Evolutionary conservation across 345 rosid genomes (phyloP).

Genomic region (Crucihimalaya himalaica): DNA sequence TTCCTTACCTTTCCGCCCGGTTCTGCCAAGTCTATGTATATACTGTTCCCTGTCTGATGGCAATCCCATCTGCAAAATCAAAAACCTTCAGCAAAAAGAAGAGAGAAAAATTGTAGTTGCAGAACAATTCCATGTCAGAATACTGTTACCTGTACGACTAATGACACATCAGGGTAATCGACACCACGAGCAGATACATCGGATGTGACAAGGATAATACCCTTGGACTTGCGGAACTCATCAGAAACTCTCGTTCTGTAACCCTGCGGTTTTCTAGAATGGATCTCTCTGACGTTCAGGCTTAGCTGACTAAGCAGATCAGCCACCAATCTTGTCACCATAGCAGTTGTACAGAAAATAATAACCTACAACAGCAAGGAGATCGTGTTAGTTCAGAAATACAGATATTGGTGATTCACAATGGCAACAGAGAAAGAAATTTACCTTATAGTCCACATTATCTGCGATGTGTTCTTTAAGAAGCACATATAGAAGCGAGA

Average conservation of each 20-base stretch:
- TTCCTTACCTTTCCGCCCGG: constrained; percentile 97
- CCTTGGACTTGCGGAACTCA: constrained; percentile 94
- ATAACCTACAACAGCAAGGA: constrained; percentile 57
- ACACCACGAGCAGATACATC: constrained; percentile 99
- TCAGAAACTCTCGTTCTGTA: constrained; percentile 93
- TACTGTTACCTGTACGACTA: constrained; percentile 79
- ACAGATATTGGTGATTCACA: not conserved
- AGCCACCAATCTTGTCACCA: constrained; percentile 87
- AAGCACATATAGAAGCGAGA: constrained; percentile 66
- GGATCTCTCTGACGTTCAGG: constrained; percentile 90
- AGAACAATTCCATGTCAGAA: not conserved
- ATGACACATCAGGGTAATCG: constrained; percentile 97
- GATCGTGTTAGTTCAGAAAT: not conserved
- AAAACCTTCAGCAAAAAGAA: constrained; percentile 7
- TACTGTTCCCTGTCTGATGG: constrained; percentile 93
- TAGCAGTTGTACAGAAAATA: constrained; percentile 96
- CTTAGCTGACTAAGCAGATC: constrained; percentile 70
- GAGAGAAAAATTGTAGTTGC: not conserved
- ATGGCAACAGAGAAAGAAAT: not conserved
- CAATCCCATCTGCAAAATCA: constrained; percentile 66
- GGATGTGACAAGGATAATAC: constrained; percentile 91
- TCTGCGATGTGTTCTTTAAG: constrained; percentile 91
- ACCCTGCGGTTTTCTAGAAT: constrained; percentile 93
- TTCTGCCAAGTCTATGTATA: constrained; percentile 94
- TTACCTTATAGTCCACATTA: constrained; percentile 84